phyloP scores from a whole-genome alignment of 768 basidiomycete species.

The Tulasnella sp. region DNA sequence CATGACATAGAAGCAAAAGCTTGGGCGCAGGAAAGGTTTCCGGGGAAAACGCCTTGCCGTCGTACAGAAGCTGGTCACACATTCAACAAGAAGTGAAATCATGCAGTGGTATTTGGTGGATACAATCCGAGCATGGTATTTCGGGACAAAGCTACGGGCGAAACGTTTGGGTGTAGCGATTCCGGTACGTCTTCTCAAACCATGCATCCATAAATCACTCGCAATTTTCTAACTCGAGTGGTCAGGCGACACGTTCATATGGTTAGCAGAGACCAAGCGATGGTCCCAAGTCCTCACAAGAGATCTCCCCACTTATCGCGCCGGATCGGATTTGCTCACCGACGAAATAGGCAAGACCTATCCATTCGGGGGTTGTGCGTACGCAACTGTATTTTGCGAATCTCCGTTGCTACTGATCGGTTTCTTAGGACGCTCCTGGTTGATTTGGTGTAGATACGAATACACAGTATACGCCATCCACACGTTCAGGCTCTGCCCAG shows the following conservation, averaged over 20 bases:
- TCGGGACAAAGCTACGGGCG: not conserved
- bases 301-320: constrained; percentile 36
- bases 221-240: no score
- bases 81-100: constrained; percentile 28
- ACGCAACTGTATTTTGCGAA: not conserved
- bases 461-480: constrained; percentile 28
- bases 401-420: not conserved
- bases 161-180: constrained; percentile 22
- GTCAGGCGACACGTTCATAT: constrained; percentile 34
- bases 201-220: no score
- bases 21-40: constrained; percentile 29
- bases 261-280: constrained; percentile 20
- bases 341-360: constrained; percentile 32
- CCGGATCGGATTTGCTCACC: constrained; percentile 27
- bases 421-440: not conserved
- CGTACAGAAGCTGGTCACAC: constrained; percentile 28
- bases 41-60: constrained; percentile 28
- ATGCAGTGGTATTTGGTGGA: constrained; percentile 33
- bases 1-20: constrained; percentile 26
- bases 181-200: no score
- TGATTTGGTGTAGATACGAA: constrained; percentile 25
- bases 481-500: constrained; percentile 24
- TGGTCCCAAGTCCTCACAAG: constrained; percentile 34
- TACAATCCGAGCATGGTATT: constrained; percentile 24
- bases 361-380: constrained; percentile 30